phyloP scores from a whole-genome alignment of 2,329 filamentous ascomycete genomes.

The Calonectria ilicicola region DNA sequence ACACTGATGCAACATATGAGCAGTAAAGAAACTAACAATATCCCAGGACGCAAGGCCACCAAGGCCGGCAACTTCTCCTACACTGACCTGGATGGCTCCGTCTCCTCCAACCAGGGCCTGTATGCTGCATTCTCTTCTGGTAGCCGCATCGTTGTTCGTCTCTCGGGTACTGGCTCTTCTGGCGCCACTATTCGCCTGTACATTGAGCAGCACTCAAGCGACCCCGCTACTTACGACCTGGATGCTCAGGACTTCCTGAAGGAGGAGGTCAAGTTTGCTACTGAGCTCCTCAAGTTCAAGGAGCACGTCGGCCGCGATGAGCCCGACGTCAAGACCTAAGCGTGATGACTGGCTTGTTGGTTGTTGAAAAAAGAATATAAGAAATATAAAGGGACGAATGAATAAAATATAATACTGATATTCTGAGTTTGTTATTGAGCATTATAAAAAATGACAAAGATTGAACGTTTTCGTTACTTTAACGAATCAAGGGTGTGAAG shows the following conservation, averaged over 20 bases:
- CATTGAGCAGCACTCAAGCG: constrained; percentile 93
- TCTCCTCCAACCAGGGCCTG: constrained; percentile 95
- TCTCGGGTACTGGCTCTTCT: constrained; percentile 94
- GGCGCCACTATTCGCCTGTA: constrained; percentile 97
- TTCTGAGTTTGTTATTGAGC: constrained; percentile 40
- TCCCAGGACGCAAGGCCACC: constrained; percentile 78
- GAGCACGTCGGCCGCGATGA: constrained; percentile 92
- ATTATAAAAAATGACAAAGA: constrained; percentile 35
- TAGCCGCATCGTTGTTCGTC: constrained; percentile 92
- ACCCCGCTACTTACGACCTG: constrained; percentile 80
- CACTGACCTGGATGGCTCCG: constrained; percentile 97
- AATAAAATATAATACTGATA: constrained; percentile 29
- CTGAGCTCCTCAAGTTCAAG: constrained; percentile 89
- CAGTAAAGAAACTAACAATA: constrained; percentile 33
- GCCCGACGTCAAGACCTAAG: constrained; percentile 94
- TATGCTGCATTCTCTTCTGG: constrained; percentile 95
- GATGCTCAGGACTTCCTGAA: constrained; percentile 95
- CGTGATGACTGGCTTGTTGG: neutral
- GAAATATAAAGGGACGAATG: constrained; percentile 31
- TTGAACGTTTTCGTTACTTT: constrained; percentile 42
- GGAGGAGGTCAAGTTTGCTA: constrained; percentile 88
- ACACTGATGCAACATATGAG: neutral
- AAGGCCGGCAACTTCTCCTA: constrained; percentile 98
- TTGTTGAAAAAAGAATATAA: constrained; percentile 14
- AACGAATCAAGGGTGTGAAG: constrained; percentile 25